A percentile compares a stretch with the other conserved stretches of the same genome.
Evolutionary conservation across 2,329 filamentous ascomycete genomes (phyloP).

Genomic region (Cladosporium sp.): DNA sequence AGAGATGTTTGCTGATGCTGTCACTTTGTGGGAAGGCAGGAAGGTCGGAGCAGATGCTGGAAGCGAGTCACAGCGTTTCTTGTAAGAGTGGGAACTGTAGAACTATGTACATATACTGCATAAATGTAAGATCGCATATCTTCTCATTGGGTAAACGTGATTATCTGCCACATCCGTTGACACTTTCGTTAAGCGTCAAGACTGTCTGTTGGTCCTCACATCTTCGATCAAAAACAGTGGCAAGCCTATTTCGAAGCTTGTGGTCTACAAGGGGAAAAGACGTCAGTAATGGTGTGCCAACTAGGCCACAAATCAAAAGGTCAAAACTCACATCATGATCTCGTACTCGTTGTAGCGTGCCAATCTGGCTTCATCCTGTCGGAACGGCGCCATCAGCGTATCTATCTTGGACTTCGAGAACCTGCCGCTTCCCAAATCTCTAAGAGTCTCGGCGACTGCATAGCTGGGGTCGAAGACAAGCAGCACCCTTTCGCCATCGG

Average conservation of each 20-base stretch:
- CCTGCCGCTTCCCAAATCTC: conserved; percentile 56
- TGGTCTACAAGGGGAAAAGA: neutral
- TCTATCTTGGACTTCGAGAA: conserved; percentile 44
- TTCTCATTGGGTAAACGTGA: neutral
- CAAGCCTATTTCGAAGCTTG: neutral
- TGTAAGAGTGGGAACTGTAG: conserved; percentile 4
- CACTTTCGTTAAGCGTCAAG: neutral
- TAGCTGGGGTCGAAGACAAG: conserved; percentile 89
- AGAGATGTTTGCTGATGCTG: conserved; percentile 70
- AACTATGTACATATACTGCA: conserved; percentile 10
- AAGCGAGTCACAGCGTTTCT: conserved; percentile 15
- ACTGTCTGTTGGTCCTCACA: neutral
- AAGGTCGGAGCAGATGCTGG: neutral
- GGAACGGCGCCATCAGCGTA: conserved; percentile 69
- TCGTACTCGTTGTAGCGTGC: conserved; percentile 77
- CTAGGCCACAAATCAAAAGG: neutral
- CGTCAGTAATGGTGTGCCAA: neutral
- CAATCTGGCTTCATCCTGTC: conserved; percentile 69
- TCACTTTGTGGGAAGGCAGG: conserved; percentile 40
- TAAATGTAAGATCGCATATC: neutral
- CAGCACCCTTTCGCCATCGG: conserved; percentile 66
- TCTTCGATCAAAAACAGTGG: neutral
- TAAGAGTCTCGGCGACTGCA: conserved; percentile 66
- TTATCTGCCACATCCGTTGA: neutral
- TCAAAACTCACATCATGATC: conserved; percentile 37